phyloP scores from a whole-genome alignment of 805 yeast species.

The Candida vartiovaarae region DNA sequence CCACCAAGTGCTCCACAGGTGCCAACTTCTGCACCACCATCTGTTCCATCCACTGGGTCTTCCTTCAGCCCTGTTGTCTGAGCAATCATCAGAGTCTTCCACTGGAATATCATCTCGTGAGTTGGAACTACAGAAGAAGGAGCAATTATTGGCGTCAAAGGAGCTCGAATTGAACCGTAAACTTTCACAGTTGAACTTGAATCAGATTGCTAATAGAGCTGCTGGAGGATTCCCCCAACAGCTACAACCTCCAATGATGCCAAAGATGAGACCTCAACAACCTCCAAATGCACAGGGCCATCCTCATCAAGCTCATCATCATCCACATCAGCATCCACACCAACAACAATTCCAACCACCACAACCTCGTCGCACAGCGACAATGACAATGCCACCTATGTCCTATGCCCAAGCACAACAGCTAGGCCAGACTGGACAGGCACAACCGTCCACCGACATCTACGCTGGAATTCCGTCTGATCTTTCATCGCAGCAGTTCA shows the following conservation, averaged over 20 bases:
- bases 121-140: constrained; percentile 21
- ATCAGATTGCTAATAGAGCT: neutral
- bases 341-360: constrained; percentile 5
- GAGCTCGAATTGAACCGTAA: constrained; percentile 23
- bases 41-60: neutral
- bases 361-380: constrained; percentile 1
- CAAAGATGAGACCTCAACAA: constrained; percentile 1
- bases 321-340: constrained; percentile 9
- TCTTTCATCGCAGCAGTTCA: constrained; percentile 15
- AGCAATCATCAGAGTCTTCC: constrained; percentile 6
- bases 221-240: constrained; percentile 12
- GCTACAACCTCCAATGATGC: constrained; percentile 3
- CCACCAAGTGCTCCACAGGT: neutral
- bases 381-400: constrained; percentile 1
- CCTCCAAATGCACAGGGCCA: constrained; percentile 5
- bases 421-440: constrained; percentile 20
- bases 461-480: constrained; percentile 9
- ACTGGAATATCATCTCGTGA: constrained; percentile 18
- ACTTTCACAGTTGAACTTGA: constrained; percentile 8
- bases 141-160: constrained; percentile 17
- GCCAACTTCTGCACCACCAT: neutral
- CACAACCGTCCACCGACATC: constrained; percentile 11
- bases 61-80: neutral
- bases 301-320: constrained; percentile 1
- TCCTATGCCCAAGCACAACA: constrained; percentile 13